A percentile compares a stretch with the other conserved stretches of the same genome.
Conservation (phyloP, 2,329 filamentous ascomycete genomes). For the Chrysoporthe deuterocubensis region DNA sequence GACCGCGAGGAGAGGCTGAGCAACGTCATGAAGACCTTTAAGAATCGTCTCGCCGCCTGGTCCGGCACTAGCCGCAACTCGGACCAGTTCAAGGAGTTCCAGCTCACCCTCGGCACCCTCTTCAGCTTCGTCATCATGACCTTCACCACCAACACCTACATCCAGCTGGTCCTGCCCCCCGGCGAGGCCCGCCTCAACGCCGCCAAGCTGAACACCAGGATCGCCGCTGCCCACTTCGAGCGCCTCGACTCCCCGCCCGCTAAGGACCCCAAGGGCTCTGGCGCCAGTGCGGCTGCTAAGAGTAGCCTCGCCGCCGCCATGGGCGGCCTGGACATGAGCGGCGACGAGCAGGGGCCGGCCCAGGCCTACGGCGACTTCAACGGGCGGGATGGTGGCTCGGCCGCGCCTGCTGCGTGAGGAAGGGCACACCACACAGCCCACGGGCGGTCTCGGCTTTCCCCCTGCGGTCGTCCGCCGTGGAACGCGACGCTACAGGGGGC, state of each 20-base stretch:
- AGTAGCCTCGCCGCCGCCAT: constrained; percentile 15
- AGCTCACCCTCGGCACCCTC: constrained; percentile 73
- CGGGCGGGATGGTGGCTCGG: constrained; percentile 18
- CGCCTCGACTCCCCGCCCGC: constrained; percentile 61
- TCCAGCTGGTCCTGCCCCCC: constrained; percentile 88
- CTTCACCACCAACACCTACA: constrained; percentile 96
- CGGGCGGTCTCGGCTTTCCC: not conserved
- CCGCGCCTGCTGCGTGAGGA: constrained; percentile 25
- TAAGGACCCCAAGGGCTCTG: constrained; percentile 30
- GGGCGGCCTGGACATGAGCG: constrained; percentile 24
- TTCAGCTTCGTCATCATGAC: constrained; percentile 96
- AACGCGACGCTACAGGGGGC: not conserved
- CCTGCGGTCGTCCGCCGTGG: not conserved
- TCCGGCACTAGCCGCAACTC: constrained; percentile 80
- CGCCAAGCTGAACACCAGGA: constrained; percentile 86
- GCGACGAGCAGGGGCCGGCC: constrained; percentile 23
- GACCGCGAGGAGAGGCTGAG: constrained; percentile 93
- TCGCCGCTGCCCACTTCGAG: constrained; percentile 81
- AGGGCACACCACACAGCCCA: no score
- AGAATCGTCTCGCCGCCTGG: constrained; percentile 78
- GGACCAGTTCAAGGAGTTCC: constrained; percentile 80
- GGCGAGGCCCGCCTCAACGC: constrained; percentile 91
- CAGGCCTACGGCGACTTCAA: constrained; percentile 21
- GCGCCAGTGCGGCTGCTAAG: not conserved
- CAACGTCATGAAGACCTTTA: constrained; percentile 98